Evolutionary conservation across 1,284 basidiomycete species (phyloP).

Genomic region (Marasmius sp.): DNA sequence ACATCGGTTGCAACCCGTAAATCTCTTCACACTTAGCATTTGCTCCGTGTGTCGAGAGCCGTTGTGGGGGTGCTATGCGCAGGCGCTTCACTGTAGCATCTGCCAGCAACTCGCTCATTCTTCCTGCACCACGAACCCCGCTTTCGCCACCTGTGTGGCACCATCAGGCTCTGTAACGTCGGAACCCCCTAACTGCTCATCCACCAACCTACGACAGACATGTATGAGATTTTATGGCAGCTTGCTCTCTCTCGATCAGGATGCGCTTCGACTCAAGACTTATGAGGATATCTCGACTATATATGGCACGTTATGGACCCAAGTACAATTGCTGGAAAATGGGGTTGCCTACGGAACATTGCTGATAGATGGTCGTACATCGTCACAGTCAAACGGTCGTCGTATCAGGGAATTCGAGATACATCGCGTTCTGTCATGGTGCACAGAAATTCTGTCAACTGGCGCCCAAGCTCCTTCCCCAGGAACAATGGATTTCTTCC

Average conservation of each 20-base stretch:
- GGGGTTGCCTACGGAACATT: slow-evolving; percentile 66
- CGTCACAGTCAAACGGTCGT: slow-evolving; percentile 28
- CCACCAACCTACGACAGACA: slow-evolving; percentile 47
- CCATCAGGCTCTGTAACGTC: slow-evolving; percentile 40
- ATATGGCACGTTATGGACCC: slow-evolving; percentile 58
- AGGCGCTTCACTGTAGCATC: slow-evolving; percentile 61
- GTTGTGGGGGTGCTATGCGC: slow-evolving; percentile 67
- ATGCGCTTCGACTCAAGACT: slow-evolving; percentile 43
- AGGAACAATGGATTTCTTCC: slow-evolving; percentile 51
- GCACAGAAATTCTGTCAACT: slow-evolving; percentile 49
- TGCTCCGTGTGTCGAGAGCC: slow-evolving; percentile 69
- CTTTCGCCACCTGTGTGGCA: slow-evolving; percentile 34
- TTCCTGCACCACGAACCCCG: slow-evolving; percentile 40
- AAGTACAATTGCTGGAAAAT: slow-evolving; percentile 63
- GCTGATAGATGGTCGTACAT: slow-evolving; percentile 36
- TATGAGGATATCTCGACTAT: slow-evolving; percentile 73
- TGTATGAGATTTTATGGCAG: slow-evolving; percentile 54
- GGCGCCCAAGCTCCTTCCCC: slow-evolving; percentile 40
- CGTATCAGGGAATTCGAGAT: slow-evolving; percentile 57
- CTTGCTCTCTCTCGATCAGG: slow-evolving; percentile 40
- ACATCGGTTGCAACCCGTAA: slow-evolving; percentile 58
- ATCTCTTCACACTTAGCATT: slow-evolving; percentile 69
- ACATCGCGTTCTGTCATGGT: slow-evolving; percentile 49
- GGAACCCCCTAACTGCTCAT: slow-evolving; percentile 45
- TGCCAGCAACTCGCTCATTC: slow-evolving; percentile 68